These are phyloP conservation scores for Hordeum vulgare DNA, from an alignment of 176 grass and related monocot species.

Conservation along the genomic window DNA sequence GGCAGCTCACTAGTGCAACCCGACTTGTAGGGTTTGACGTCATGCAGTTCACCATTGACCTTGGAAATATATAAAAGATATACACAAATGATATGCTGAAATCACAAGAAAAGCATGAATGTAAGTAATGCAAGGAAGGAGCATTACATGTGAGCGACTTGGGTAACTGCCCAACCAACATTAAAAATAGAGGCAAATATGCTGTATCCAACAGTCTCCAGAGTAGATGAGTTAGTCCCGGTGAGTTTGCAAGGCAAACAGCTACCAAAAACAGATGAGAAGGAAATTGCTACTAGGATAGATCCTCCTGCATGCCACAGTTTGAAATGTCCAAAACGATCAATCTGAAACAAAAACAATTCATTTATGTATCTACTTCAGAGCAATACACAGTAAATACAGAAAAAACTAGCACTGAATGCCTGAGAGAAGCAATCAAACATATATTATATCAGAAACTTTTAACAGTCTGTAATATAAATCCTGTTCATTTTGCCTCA, in stretches of 20 bases:
- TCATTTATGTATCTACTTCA: slow-evolving; percentile 1
- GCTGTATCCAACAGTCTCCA: slow-evolving; percentile 95
- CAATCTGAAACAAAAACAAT: slow-evolving; percentile 57
- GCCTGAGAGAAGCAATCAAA: background rate
- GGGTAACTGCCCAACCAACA: slow-evolving; percentile 95
- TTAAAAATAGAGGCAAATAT: slow-evolving; percentile 94
- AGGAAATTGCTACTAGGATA: slow-evolving; percentile 88
- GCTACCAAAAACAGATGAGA: slow-evolving; percentile 92
- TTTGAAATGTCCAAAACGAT: slow-evolving; percentile 95
- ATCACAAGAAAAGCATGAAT: slow-evolving; percentile 5
- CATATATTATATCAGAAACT: background rate
- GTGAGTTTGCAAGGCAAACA: slow-evolving; percentile 84
- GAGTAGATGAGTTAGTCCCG: slow-evolving; percentile 41
- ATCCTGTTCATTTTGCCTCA: background rate
- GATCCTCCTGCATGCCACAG: slow-evolving; percentile 96
- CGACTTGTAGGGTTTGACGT: slow-evolving; percentile 87
- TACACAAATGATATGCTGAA: slow-evolving; percentile 17
- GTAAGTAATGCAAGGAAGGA: slow-evolving; percentile 12
- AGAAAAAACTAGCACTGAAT: background rate
- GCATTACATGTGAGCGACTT: slow-evolving; percentile 95
- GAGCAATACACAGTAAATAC: slow-evolving; percentile 9
- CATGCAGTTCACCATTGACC: slow-evolving; percentile 99
- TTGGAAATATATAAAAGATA: slow-evolving; percentile 34
- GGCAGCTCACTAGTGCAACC: slow-evolving; percentile 93
- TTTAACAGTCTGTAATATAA: background rate